Base-by-base conservation (phyloP, 495 filamentous ascomycete genomes). In the Penicillium cinerascens region DNA sequence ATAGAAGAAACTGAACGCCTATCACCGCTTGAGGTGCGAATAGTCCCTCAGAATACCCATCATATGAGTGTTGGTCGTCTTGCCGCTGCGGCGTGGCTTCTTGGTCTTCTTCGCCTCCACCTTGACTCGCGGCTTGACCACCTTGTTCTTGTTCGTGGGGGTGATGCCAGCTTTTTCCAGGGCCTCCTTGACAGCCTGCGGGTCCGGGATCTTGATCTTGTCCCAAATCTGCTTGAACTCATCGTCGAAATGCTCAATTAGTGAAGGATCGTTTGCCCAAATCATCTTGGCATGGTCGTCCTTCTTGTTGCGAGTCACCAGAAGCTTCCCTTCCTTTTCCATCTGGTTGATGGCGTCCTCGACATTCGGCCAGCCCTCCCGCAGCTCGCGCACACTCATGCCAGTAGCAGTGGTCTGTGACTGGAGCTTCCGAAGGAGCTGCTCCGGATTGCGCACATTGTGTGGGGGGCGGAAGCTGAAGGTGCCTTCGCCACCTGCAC, bases 41-140 rank as follows among this genome's bases (percentile, higher is more conserved):
- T 91, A 95, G 63, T 96, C 91, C 71, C 87, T 85, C 52, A 97
- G 73, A 41, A 98, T 81, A 55, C 87, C 84, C 61, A 78, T 79
- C 93, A 98, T 96, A 66, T 98, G 93, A 27, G 82, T 85, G 64
- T 98, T 98, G 42, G 91, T 96, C 37, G 86, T 86, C 78, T 91
- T 95, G 22, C 87, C 89, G 51, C 85, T 83, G 54, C 82, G 83
- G 45, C 89, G 78, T 40, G 82, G 73, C 44, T 88, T 86, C 57
- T 80, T 79, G 41, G 76, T 78, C 60, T 86, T 86, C 55, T 80
- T 81, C 38, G 77, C 70, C 54, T 83, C 81, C 44, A 75, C 61
- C 52, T 80, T 79, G n/a, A 78, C 69, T 39, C 78, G 72, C 18
- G 72, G 65, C 56, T 82, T 83, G 60, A 84, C 78, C 36, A 83